Evolutionary conservation across 768 basidiomycete species (phyloP).

Genomic region (Pleurotus tuoliensis): DNA sequence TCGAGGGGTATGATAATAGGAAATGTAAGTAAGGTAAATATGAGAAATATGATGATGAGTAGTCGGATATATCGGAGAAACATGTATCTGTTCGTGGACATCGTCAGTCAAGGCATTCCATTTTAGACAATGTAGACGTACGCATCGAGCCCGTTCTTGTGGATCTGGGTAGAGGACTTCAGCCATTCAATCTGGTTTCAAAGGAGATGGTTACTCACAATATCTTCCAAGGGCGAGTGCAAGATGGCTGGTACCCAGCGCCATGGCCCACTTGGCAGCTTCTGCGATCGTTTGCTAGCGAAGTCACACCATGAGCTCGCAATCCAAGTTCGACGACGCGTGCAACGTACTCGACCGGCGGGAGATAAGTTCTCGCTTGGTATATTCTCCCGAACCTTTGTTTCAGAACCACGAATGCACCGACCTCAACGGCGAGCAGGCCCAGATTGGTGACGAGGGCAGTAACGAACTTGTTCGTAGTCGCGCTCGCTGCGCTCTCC

Average conservation of each 20-base stretch:
- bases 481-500: slow-evolving; percentile 24
- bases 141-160: slow-evolving; percentile 65
- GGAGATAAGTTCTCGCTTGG: slow-evolving; percentile 58
- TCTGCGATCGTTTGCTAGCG: slow-evolving; percentile 38
- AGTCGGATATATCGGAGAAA: slow-evolving; percentile 62
- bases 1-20: slow-evolving; percentile 58
- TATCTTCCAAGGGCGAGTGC: slow-evolving; percentile 36
- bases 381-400: slow-evolving; percentile 56
- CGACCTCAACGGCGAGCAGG: slow-evolving; percentile 43
- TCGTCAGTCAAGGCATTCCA: not conserved
- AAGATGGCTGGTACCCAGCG: slow-evolving; percentile 49
- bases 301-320: not conserved
- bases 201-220: slow-evolving; percentile 28
- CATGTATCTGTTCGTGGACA: slow-evolving; percentile 35
- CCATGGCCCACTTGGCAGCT: slow-evolving; percentile 41
- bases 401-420: slow-evolving; percentile 55
- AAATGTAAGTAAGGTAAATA: slow-evolving; percentile 58
- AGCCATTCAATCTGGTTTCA: not conserved
- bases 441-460: slow-evolving; percentile 54
- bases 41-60: slow-evolving; percentile 52
- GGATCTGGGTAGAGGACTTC: slow-evolving; percentile 30
- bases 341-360: slow-evolving; percentile 45
- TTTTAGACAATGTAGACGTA: slow-evolving; percentile 33
- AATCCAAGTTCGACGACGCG: not conserved
- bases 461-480: slow-evolving; percentile 53